Base-by-base conservation (phyloP, 2,329 filamentous ascomycete species). In the Rutstroemia sp. region DNA sequence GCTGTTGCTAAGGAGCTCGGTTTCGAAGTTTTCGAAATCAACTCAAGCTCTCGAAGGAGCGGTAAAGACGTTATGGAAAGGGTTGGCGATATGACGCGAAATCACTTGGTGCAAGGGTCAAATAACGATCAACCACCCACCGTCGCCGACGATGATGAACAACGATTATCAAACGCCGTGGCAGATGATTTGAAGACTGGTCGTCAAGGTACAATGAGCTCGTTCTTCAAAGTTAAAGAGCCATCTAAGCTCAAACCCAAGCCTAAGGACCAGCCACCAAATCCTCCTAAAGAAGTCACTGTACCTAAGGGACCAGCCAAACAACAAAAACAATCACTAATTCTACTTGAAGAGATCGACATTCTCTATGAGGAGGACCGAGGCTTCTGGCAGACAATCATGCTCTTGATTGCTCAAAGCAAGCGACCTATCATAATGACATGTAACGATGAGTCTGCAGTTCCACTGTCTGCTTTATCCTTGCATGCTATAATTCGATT, bases 1-100 rank as follows among this genome's bases (percentile, higher is more conserved):
- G 94, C 94, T 4, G 87, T 92, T 44, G 92, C 94, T 4, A 92
- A 89, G 66, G 92, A 99, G 71, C 78, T 97, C 16, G 90, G 82
- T 1, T 97, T 95, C 67, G 92, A 96, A 66, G 81, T 99, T 1
- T 99, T 99, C 63, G 94, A 99, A 71, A 91, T 99, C 68, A 95
- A 95, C 66, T 75, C 92, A 0, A 83, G 90, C 59, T 90, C 83
- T 63, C 84, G 92, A 51, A 80, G 94, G 60, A 95, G 83, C 67
- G 92, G 92, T 34, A 94, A 87, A 69, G 94, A 99, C 66, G 85
- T 99, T 49, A 70, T 95, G 37, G 94, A 99, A 66, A 89, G 82
- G 64, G 90, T 99, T 46, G 95, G 94, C 42, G 91, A 99, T 71
- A 97, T 99, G 92, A 94, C 91, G 4, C 86, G 86, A 59, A 97